A percentile compares a stretch with the other conserved stretches of the same genome.
Evolutionary conservation across 768 basidiomycete species (phyloP).

Genomic region (Boletus tylopilopsis): DNA sequence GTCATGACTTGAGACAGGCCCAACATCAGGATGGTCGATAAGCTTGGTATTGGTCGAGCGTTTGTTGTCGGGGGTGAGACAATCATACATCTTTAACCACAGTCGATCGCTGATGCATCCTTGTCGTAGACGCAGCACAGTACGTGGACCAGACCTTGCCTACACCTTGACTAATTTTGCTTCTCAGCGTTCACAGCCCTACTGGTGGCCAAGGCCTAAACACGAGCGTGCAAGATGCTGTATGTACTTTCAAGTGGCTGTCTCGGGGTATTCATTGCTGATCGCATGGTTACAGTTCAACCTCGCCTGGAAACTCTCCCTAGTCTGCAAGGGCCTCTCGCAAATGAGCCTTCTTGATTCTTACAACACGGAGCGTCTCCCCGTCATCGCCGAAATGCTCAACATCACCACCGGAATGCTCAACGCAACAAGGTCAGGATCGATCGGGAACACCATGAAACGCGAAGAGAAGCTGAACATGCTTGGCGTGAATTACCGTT

Average conservation of each 20-base stretch:
- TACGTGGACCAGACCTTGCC: background rate
- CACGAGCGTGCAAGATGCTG: constrained; percentile 37
- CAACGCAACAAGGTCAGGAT: background rate
- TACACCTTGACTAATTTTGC: background rate
- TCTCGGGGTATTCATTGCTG: background rate
- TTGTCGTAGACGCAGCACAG: constrained; percentile 44
- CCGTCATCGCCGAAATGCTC: constrained; percentile 45
- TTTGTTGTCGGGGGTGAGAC: constrained; percentile 44
- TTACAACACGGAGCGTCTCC: constrained; percentile 43
- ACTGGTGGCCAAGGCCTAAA: constrained; percentile 34
- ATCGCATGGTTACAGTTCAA: constrained; percentile 31
- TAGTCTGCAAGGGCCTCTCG: constrained; percentile 37
- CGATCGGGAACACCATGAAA: background rate
- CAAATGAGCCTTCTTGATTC: constrained; percentile 35
- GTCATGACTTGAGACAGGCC: constrained; percentile 32
- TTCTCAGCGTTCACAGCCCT: constrained; percentile 21
- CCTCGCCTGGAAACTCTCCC: constrained; percentile 43
- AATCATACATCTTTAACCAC: background rate
- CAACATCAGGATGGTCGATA: constrained; percentile 47
- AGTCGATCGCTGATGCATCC: background rate
- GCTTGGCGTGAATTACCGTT: constrained; percentile 35
- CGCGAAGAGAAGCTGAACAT: constrained; percentile 14
- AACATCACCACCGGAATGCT: constrained; percentile 33
- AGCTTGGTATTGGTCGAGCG: constrained; percentile 39
- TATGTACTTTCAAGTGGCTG: constrained; percentile 19